Evolutionary conservation across 768 basidiomycete genomes (phyloP).

Genomic region (Lactifluus volemus): DNA sequence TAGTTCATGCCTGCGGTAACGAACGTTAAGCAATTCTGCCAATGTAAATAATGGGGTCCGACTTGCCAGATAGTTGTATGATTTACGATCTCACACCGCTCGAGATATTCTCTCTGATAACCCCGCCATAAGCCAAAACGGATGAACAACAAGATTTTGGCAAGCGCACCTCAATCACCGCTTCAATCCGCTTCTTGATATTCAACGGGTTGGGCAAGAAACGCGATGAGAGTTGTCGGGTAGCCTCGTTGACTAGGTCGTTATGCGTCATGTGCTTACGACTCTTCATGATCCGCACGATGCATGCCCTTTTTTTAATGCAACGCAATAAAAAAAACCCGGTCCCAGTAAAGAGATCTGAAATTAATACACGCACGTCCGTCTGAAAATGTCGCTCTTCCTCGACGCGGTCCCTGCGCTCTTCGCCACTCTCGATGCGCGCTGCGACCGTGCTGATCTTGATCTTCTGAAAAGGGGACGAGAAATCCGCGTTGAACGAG

Average conservation of each 20-base stretch:
- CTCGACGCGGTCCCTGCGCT: constrained; percentile 85
- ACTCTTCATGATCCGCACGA: constrained; percentile 97
- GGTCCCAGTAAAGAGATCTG: background rate
- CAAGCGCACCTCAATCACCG: constrained; percentile 72
- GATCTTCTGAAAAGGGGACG: constrained; percentile 76
- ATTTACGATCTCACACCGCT: constrained; percentile 80
- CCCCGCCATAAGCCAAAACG: background rate
- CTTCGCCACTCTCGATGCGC: constrained; percentile 78
- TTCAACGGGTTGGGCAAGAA: constrained; percentile 80
- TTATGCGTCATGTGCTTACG: constrained; percentile 83
- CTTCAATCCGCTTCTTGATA: constrained; percentile 93
- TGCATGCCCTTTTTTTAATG: constrained; percentile 78
- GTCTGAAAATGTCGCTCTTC: constrained; percentile 85
- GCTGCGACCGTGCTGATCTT: constrained; percentile 88
- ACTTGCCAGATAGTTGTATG: constrained; percentile 71
- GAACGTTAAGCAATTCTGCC: background rate
- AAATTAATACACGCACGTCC: too few species aligned
- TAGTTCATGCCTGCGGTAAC: constrained; percentile 9
- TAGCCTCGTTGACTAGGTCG: constrained; percentile 86
- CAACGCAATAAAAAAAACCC: background rate
- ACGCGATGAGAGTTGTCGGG: constrained; percentile 70
- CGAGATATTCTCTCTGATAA: constrained; percentile 83
- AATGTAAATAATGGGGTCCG: background rate
- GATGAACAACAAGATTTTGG: background rate
- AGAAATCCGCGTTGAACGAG: constrained; percentile 80